Conservation (phyloP, 2,329 filamentous ascomycete species). For the Herpotrichia juniperi region DNA sequence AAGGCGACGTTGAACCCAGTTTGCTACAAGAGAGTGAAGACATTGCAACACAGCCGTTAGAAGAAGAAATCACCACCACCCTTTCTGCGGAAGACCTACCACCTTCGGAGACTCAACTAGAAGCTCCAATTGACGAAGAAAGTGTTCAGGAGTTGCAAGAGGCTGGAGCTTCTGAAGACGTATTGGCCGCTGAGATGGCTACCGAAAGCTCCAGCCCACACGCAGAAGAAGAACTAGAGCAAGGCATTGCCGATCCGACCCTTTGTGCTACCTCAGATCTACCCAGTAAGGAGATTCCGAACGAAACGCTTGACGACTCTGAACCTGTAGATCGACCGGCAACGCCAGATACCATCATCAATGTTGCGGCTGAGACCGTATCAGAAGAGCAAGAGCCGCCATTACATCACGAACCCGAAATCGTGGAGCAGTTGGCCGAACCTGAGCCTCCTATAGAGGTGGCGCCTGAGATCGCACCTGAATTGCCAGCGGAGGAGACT, state of each 20-base stretch:
- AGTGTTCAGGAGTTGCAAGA: too few relatives aligned
- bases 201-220: too few relatives aligned
- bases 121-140: background rate
- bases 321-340: background rate
- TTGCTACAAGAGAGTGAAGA: background rate
- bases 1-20: background rate
- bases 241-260: too few relatives aligned
- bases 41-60: background rate
- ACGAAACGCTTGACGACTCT: background rate
- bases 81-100: background rate
- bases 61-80: background rate
- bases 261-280: background rate
- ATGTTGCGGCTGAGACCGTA: too few relatives aligned
- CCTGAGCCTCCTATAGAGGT: background rate
- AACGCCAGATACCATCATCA: background rate
- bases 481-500: background rate
- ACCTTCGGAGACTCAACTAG: background rate
- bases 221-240: background rate
- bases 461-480: background rate
- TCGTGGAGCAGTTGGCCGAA: too few relatives aligned
- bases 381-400: too few relatives aligned
- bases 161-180: too few relatives aligned
- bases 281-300: background rate
- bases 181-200: too few relatives aligned
- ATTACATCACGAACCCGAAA: too few relatives aligned